These are phyloP conservation scores for Taphrina communis DNA, from an alignment of 1,139 yeast species.

Conservation along the genomic window DNA sequence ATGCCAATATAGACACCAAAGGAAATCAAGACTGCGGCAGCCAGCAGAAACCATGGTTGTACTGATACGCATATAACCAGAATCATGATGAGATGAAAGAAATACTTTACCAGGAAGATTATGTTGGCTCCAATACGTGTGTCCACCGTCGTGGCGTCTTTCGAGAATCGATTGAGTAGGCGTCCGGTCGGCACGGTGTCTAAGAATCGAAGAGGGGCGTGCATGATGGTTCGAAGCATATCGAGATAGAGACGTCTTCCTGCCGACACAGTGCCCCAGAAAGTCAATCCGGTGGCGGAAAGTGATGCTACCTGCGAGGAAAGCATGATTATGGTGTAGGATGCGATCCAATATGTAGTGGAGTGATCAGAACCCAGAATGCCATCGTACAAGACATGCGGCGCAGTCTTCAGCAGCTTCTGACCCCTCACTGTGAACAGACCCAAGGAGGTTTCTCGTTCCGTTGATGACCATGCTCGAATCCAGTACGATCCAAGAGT, in stretches of 20 bases:
- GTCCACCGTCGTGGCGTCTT: constrained; percentile 76
- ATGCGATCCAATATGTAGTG: constrained; percentile 62
- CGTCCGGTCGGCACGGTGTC: constrained; percentile 96
- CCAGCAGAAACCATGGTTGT: constrained; percentile 79
- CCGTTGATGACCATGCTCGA: constrained; percentile 67
- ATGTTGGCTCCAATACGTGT: constrained; percentile 67
- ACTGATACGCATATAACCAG: constrained; percentile 74
- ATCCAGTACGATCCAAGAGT: constrained; percentile 85
- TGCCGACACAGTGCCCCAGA: constrained; percentile 75
- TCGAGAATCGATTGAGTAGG: constrained; percentile 94
- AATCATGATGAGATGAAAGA: constrained; percentile 69
- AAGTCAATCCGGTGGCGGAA: constrained; percentile 63
- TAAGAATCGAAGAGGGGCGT: constrained; percentile 84
- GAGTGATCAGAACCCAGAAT: constrained; percentile 4
- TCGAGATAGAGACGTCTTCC: constrained; percentile 74
- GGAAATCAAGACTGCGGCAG: constrained; percentile 69
- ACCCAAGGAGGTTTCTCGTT: not conserved
- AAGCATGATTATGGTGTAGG: constrained; percentile 64
- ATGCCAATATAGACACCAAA: constrained; percentile 74
- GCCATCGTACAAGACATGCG: not conserved
- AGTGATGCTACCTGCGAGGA: constrained; percentile 44
- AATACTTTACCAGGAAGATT: constrained; percentile 53
- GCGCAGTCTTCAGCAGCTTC: not conserved
- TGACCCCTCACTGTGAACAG: not conserved
- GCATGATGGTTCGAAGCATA: constrained; percentile 67